Conservation (phyloP, 2,329 filamentous ascomycete genomes). For the Aspergillus novoparasiticus region DNA sequence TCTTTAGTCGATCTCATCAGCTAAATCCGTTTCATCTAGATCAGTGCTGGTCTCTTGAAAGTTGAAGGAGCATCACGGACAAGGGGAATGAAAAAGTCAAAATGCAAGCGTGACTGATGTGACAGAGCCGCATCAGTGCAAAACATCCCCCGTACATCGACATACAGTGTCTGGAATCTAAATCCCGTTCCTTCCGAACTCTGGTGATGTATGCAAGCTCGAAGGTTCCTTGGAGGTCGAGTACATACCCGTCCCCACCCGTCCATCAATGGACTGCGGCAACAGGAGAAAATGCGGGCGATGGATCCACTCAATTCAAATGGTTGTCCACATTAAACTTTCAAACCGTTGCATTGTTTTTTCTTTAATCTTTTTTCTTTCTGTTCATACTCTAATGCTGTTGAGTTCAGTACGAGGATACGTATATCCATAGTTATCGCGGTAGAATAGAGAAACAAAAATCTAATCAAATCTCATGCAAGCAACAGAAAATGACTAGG, state of each 20-base stretch:
- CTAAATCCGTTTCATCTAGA: not conserved
- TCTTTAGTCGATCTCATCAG: not conserved
- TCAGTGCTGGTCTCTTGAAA: not conserved
- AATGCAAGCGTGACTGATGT: not conserved
- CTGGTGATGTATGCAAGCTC: not conserved
- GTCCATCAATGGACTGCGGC: not conserved
- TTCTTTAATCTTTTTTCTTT: not conserved
- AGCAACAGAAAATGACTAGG: not conserved
- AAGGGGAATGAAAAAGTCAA: not conserved
- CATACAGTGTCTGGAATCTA: not conserved
- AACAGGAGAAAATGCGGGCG: not conserved
- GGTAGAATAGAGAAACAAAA: not conserved
- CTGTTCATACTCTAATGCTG: not conserved
- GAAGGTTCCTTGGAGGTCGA: too few species aligned
- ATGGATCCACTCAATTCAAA: not conserved
- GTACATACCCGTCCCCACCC: not conserved
- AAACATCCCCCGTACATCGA: not conserved
- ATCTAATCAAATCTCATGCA: not conserved
- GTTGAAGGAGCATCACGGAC: not conserved
- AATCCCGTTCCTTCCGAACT: not conserved
- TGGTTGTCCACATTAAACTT: not conserved
- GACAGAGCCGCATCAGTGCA: not conserved
- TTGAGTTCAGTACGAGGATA: not conserved
- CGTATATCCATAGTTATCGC: not conserved
- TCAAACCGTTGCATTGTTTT: not conserved